Percentiles rank a stretch among this genome's conserved stretches.
These are phyloP conservation scores for Aspergillus pseudoglaucus DNA, from an alignment of 2,329 filamentous ascomycete genomes.

Conservation along the genomic window DNA sequence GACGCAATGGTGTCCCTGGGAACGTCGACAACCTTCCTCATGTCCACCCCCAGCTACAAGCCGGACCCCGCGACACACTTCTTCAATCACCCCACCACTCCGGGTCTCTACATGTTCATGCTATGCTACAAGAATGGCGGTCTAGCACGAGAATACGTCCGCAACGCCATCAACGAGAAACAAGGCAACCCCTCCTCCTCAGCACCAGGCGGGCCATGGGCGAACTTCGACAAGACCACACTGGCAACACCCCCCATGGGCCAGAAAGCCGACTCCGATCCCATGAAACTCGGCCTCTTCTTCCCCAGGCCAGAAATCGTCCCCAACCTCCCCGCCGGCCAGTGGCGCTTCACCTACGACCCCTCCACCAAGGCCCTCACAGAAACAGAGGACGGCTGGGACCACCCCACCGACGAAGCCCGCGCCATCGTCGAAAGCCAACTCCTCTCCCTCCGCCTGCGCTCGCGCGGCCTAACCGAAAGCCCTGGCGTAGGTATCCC, in stretches of 20 bases:
- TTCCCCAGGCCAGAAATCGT: conserved; percentile 95
- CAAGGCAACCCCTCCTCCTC: conserved; percentile 38
- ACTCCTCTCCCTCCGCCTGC: conserved; percentile 80
- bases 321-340: conserved; percentile 77
- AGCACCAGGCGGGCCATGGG: conserved; percentile 55
- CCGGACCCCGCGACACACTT: conserved; percentile 91
- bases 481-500: conserved; percentile 54
- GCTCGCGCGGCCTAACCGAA: conserved; percentile 69
- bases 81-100: conserved; percentile 92
- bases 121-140: conserved; percentile 99
- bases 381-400: conserved; percentile 48
- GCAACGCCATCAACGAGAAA: conserved; percentile 64
- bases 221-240: conserved; percentile 69
- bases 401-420: conserved; percentile 63
- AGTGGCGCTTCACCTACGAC: conserved; percentile 70
- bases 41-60: conserved; percentile 88
- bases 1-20: conserved; percentile 94
- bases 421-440: conserved; percentile 92
- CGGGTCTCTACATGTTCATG: conserved; percentile 98
- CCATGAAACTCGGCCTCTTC: conserved; percentile 85
- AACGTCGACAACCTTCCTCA: conserved; percentile 93
- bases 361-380: conserved; percentile 45
- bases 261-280: conserved; percentile 47
- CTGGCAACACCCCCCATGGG: conserved; percentile 64
- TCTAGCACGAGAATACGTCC: conserved; percentile 81